Evolutionary conservation across 352 stramenopile genomes (phyloP).

Genomic region (Bremia lactucae): DNA sequence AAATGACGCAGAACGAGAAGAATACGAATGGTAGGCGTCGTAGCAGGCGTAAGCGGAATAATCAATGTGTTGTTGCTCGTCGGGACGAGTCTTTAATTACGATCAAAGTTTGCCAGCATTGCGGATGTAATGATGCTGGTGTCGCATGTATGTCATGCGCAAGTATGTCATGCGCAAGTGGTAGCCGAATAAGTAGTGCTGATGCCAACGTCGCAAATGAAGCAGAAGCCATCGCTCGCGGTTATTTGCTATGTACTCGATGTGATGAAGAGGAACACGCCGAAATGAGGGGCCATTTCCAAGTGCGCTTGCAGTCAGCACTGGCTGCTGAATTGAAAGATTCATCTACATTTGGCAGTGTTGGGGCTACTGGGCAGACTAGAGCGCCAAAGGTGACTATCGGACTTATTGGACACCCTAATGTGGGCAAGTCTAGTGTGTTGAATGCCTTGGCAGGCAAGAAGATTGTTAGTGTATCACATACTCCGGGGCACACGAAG

Average conservation of each 20-base stretch:
- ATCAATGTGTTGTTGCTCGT: conserved; percentile 14
- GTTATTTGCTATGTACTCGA: conserved; percentile 55
- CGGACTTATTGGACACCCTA: conserved; percentile 82
- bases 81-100: not conserved
- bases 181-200: conserved; percentile 13
- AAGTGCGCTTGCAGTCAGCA: conserved; percentile 31
- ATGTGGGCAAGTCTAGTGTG: conserved; percentile 84
- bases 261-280: conserved; percentile 64
- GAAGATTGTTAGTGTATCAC: conserved; percentile 82
- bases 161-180: conserved; percentile 38
- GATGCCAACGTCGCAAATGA: conserved; percentile 32
- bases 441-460: conserved; percentile 78
- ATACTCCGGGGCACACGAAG: conserved; percentile 81
- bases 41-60: conserved; percentile 53
- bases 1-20: conserved; percentile 25
- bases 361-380: conserved; percentile 22
- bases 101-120: conserved; percentile 54
- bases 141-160: conserved; percentile 58
- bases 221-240: conserved; percentile 41
- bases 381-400: conserved; percentile 58
- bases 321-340: conserved; percentile 17
- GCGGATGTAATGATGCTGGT: conserved; percentile 48
- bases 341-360: conserved; percentile 13
- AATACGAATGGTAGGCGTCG: conserved; percentile 32
- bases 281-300: conserved; percentile 51